Conservation (phyloP, 2,329 filamentous ascomycete genomes). For the Bertia moriformis region DNA sequence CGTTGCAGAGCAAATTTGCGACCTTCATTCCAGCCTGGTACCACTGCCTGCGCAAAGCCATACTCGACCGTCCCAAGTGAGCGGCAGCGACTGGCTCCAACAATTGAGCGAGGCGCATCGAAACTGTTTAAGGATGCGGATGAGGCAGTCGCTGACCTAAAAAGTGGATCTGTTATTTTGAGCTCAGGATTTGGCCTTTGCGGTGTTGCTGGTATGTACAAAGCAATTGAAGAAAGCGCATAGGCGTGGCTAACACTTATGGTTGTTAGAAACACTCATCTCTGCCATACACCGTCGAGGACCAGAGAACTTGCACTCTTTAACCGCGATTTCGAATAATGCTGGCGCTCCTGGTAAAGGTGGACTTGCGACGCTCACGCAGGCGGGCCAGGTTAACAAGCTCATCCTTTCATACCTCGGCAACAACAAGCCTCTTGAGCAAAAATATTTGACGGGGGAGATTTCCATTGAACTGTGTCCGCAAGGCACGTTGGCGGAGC, state of each 20-base stretch:
- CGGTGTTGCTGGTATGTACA: slow-evolving; percentile 49
- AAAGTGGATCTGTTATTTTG: slow-evolving; percentile 56
- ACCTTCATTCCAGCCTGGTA: background rate
- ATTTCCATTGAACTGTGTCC: slow-evolving; percentile 65
- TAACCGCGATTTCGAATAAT: slow-evolving; percentile 72
- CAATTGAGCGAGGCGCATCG: slow-evolving; percentile 17
- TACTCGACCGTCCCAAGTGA: background rate
- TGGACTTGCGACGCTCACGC: slow-evolving; percentile 54
- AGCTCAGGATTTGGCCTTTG: slow-evolving; percentile 75
- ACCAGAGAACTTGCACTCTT: slow-evolving; percentile 32
- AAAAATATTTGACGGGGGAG: slow-evolving; percentile 60
- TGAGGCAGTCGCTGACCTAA: slow-evolving; percentile 55
- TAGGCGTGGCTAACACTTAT: slow-evolving; percentile 1
- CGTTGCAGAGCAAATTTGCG: too few relatives aligned
- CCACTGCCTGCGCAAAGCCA: background rate
- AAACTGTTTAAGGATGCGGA: slow-evolving; percentile 42
- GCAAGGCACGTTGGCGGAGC: slow-evolving; percentile 61
- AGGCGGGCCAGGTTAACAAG: slow-evolving; percentile 55
- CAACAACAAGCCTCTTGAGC: slow-evolving; percentile 63
- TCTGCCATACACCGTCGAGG: slow-evolving; percentile 47
- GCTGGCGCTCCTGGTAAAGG: slow-evolving; percentile 55
- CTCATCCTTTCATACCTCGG: slow-evolving; percentile 66
- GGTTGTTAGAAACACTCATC: slow-evolving; percentile 57
- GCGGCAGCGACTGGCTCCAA: slow-evolving; percentile 2
- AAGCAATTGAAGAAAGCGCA: slow-evolving; percentile 9